A percentile compares a stretch with the other conserved stretches of the same genome.
phyloP scores from a whole-genome alignment of 2,329 filamentous ascomycete genomes.

The Colletotrichum horii region DNA sequence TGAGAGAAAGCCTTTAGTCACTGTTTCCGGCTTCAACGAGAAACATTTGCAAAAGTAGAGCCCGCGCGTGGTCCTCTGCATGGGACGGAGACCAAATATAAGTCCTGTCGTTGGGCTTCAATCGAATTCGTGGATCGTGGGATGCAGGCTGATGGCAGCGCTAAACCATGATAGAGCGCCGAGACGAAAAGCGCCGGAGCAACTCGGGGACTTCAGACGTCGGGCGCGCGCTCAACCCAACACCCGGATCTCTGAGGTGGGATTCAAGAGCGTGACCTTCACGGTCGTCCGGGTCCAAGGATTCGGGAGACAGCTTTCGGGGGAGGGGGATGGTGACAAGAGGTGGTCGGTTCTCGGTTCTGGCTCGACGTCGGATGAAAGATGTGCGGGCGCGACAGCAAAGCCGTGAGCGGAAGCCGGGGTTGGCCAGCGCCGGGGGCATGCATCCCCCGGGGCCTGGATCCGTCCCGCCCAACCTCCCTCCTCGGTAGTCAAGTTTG shows the following conservation, averaged over 20 bases:
- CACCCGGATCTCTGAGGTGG: neutral
- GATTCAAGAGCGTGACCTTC: neutral
- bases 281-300: neutral
- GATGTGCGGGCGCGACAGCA: neutral
- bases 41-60: neutral
- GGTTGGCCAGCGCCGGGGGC: neutral
- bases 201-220: neutral
- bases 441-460: neutral
- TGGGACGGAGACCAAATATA: neutral
- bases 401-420: neutral
- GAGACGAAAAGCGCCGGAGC: slow-evolving; percentile 8
- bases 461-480: slow-evolving; percentile 6
- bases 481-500: slow-evolving; percentile 23
- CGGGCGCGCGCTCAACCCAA: neutral
- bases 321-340: neutral
- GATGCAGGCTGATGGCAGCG: neutral
- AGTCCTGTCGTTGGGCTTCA: neutral
- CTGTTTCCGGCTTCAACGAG: neutral
- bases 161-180: neutral
- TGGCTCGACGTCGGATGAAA: neutral
- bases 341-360: neutral
- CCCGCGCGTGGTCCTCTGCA: neutral
- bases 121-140: neutral
- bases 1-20: neutral
- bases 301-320: neutral